phyloP scores from a whole-genome alignment of 768 basidiomycete genomes.

The Asterophora parasitica region DNA sequence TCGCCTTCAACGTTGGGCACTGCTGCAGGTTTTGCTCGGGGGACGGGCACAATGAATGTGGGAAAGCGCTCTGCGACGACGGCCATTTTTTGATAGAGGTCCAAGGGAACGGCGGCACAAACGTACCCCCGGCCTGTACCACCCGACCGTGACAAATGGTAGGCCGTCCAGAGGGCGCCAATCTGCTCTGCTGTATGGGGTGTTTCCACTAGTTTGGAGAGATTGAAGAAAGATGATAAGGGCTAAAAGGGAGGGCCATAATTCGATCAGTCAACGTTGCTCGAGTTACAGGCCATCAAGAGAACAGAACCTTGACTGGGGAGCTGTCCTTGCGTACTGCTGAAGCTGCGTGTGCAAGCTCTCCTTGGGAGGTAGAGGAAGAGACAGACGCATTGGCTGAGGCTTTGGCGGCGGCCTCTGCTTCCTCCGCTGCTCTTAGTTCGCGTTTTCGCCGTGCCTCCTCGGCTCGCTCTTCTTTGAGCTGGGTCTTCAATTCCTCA shows the following conservation, averaged over 20 bases:
- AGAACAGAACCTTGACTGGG: constrained; percentile 53
- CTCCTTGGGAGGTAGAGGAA: constrained; percentile 8
- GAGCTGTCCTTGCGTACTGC: constrained; percentile 55
- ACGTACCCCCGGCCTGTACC: constrained; percentile 82
- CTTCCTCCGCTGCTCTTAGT: constrained; percentile 6
- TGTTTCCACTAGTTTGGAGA: constrained; percentile 58
- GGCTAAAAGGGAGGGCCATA: constrained; percentile 46
- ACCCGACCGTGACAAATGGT: constrained; percentile 76
- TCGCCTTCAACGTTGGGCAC: constrained; percentile 23
- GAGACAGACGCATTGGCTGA: constrained; percentile 7
- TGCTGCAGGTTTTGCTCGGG: constrained; percentile 36
- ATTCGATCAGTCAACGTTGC: constrained; percentile 5
- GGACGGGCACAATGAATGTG: constrained; percentile 78
- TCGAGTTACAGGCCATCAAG: background rate
- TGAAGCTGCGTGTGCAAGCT: constrained; percentile 4
- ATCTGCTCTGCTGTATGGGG: constrained; percentile 74
- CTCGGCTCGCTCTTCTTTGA: constrained; percentile 28
- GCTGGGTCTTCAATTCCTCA: constrained; percentile 30
- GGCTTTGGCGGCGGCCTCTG: constrained; percentile 5
- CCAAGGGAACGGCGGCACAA: constrained; percentile 74
- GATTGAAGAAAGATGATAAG: constrained; percentile 74
- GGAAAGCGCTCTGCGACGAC: constrained; percentile 61
- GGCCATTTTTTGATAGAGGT: constrained; percentile 70
- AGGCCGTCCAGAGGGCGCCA: constrained; percentile 81
- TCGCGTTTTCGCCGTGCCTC: constrained; percentile 19